Percentiles rank a stretch among this genome's conserved stretches.
phyloP scores from a whole-genome alignment of 306 rosid genomes.

The Lathyrus sativus region DNA sequence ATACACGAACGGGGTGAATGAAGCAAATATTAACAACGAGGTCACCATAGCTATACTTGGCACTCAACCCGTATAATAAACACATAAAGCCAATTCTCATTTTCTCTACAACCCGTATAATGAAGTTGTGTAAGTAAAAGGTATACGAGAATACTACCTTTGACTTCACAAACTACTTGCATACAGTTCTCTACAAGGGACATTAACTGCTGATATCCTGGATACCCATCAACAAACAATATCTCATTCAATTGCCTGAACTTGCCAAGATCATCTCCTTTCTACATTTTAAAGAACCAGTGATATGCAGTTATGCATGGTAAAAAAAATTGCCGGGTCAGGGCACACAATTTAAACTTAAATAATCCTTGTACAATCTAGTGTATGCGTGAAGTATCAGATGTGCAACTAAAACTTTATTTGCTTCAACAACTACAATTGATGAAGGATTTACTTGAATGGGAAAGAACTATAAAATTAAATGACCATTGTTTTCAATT shows the following conservation, averaged over 20 bases:
- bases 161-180: conserved; percentile 84
- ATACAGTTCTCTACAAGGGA: conserved; percentile 67
- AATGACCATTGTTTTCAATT: conserved; percentile 20
- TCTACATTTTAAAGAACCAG: conserved; percentile 53
- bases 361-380: neutral
- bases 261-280: conserved; percentile 78
- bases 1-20: conserved; percentile 12
- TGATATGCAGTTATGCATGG: conserved; percentile 4
- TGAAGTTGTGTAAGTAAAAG: conserved; percentile 18
- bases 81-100: conserved; percentile 9
- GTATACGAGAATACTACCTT: conserved; percentile 54
- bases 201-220: conserved; percentile 74
- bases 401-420: conserved; percentile 26
- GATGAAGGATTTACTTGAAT: conserved; percentile 10
- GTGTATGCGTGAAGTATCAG: conserved; percentile 9
- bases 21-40: conserved; percentile 3
- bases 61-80: conserved; percentile 11
- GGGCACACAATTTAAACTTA: neutral
- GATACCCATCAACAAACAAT: conserved; percentile 70
- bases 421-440: conserved; percentile 26
- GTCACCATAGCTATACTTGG: neutral
- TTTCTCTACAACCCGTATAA: conserved; percentile 7
- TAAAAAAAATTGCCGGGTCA: neutral
- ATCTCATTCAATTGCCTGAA: conserved; percentile 92
- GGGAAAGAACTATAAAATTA: conserved; percentile 26